A percentile compares a stretch with the other conserved stretches of the same genome.
Evolutionary conservation across 2,329 filamentous ascomycete genomes (phyloP).

Genomic region (Clonostachys sp.): DNA sequence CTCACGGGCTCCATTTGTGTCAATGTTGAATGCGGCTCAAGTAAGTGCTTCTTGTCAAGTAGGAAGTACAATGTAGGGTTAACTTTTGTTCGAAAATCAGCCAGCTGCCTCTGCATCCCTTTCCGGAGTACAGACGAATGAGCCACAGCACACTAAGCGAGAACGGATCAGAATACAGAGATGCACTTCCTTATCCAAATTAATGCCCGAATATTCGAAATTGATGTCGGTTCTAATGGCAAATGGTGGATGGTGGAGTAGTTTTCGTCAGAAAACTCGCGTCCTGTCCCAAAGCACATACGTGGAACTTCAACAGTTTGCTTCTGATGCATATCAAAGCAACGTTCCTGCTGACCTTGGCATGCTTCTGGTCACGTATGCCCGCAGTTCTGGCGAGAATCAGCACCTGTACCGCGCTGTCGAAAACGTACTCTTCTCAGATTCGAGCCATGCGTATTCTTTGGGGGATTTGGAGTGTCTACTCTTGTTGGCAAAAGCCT

Average conservation of each 20-base stretch:
- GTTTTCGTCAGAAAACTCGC: background rate
- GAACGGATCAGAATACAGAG: too few species aligned
- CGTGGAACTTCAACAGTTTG: background rate
- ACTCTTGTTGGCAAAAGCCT: slow-evolving; percentile 33
- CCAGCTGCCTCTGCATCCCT: too few species aligned
- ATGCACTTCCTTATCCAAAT: too few species aligned
- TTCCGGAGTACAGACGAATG: too few species aligned
- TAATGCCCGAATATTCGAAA: too few species aligned
- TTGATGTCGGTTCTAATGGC: background rate
- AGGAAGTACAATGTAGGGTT: too few species aligned
- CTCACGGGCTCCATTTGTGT: too few species aligned
- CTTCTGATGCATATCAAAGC: background rate
- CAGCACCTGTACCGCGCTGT: slow-evolving; percentile 22
- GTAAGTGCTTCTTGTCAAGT: too few species aligned
- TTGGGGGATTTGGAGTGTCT: slow-evolving; percentile 36
- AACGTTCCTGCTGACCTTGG: background rate
- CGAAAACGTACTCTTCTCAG: slow-evolving; percentile 29
- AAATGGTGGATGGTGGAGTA: slow-evolving; percentile 1
- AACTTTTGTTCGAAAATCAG: too few species aligned
- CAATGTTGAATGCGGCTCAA: too few species aligned
- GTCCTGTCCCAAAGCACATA: background rate
- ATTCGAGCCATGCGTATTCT: slow-evolving; percentile 30
- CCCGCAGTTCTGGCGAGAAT: background rate
- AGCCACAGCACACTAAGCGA: too few species aligned
- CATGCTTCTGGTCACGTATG: background rate